These are phyloP conservation scores for Kandelia obovata DNA, from an alignment of 345 rosid species.

Conservation along the genomic window DNA sequence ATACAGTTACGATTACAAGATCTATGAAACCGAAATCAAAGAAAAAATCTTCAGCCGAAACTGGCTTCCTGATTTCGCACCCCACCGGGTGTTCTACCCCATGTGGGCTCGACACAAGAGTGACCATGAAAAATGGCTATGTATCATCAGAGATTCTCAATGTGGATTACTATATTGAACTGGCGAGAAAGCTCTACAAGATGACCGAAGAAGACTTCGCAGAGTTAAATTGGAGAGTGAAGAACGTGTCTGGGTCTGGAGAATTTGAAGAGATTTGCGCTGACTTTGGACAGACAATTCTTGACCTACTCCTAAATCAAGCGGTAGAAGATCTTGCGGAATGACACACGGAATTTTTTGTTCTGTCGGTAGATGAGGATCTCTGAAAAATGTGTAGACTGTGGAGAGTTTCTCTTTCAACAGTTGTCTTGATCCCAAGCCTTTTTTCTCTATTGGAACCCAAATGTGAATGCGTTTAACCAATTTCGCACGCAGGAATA, in stretches of 20 bases:
- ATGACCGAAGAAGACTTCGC: constrained; percentile 46
- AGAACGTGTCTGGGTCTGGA: constrained; percentile 23
- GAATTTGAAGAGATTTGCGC: constrained; percentile 46
- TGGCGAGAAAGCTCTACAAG: constrained; percentile 36
- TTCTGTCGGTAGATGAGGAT: background rate
- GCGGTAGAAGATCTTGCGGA: constrained; percentile 39
- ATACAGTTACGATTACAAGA: background rate
- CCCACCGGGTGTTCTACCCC: background rate
- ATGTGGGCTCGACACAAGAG: constrained; percentile 1
- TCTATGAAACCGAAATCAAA: constrained; percentile 10
- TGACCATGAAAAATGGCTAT: background rate
- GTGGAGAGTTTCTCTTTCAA: background rate
- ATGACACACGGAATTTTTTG: constrained; percentile 24
- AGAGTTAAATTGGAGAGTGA: constrained; percentile 39
- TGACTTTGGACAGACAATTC: constrained; percentile 48
- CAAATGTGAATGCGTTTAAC: constrained; percentile 19
- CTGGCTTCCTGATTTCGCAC: constrained; percentile 1
- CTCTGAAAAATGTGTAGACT: background rate
- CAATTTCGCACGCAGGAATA: background rate
- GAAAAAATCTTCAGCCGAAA: constrained; percentile 16
- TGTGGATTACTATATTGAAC: constrained; percentile 29
- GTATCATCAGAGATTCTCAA: constrained; percentile 16
- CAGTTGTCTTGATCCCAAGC: background rate
- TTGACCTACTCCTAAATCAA: constrained; percentile 31
- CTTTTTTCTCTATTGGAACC: background rate